A percentile compares a stretch with the other conserved stretches of the same genome.
Evolutionary conservation across 1,139 yeast species (phyloP).

Genomic region (Taphrina wiesneri): DNA sequence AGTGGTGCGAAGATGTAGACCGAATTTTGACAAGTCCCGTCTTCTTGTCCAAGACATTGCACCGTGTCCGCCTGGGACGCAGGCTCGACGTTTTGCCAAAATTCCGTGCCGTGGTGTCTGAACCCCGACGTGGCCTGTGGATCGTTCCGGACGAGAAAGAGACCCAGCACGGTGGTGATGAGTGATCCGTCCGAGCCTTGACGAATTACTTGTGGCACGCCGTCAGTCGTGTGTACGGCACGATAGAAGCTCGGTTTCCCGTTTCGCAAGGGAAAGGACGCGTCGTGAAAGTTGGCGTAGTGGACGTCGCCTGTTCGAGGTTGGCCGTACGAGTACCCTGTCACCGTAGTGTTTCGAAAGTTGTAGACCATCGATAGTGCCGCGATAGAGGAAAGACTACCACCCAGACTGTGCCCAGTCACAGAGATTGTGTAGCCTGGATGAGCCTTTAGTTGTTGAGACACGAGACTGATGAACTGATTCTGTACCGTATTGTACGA

Average conservation of each 20-base stretch:
- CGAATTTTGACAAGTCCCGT: neutral
- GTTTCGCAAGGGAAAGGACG: neutral
- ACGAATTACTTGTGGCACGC: constrained; percentile 3
- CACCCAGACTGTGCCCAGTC: constrained; percentile 74
- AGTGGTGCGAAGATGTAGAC: constrained; percentile 1
- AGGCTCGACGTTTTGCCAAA: neutral
- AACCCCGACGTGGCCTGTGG: neutral
- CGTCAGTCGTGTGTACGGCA: neutral
- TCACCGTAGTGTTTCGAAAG: neutral
- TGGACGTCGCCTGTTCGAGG: neutral
- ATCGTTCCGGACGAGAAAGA: neutral
- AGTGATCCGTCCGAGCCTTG: neutral
- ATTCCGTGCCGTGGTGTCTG: constrained; percentile 5
- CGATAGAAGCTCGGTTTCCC: neutral
- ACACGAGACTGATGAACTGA: neutral
- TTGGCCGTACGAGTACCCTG: neutral
- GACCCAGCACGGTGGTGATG: neutral
- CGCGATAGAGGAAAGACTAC: constrained; percentile 55
- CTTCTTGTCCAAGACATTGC: neutral
- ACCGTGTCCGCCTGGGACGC: neutral
- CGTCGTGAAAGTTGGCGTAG: constrained; percentile 9
- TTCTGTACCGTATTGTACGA: neutral
- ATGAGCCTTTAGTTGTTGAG: constrained; percentile 41
- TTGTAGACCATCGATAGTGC: constrained; percentile 2
- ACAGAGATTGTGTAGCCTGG: constrained; percentile 57